Conservation (phyloP, 495 filamentous ascomycete genomes). For the Xylaria cubensis region DNA sequence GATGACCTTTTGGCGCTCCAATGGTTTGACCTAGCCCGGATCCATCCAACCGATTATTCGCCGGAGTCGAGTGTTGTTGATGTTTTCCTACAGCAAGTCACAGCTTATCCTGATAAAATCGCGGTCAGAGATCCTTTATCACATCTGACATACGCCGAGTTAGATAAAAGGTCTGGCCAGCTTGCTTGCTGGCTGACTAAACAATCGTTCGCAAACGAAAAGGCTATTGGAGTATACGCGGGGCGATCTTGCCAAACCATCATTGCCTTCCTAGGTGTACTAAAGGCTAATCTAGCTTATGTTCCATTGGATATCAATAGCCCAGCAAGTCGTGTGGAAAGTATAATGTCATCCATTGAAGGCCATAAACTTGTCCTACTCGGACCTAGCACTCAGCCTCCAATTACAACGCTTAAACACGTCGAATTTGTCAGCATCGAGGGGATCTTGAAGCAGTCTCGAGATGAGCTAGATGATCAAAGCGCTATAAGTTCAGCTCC, state of each 20-base stretch:
- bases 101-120: neutral
- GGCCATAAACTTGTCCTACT: neutral
- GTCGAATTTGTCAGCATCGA: neutral
- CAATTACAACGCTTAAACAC: neutral
- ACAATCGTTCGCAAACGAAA: neutral
- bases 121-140: neutral
- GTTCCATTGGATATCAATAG: constrained; percentile 23
- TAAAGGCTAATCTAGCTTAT: constrained; percentile 28
- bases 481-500: neutral
- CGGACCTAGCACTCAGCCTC: neutral
- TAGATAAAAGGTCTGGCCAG: neutral
- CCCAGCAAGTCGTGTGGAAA: constrained; percentile 18
- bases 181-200: neutral
- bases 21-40: neutral
- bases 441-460: neutral
- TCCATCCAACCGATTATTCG: neutral
- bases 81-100: neutral
- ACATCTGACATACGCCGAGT: neutral
- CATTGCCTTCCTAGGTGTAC: constrained; percentile 24
- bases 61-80: neutral
- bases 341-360: neutral
- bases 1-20: neutral
- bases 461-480: neutral
- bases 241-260: neutral
- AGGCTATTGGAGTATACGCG: neutral